Base-by-base conservation (phyloP, 2,329 filamentous ascomycete genomes). In the Septoria petroselini region DNA sequence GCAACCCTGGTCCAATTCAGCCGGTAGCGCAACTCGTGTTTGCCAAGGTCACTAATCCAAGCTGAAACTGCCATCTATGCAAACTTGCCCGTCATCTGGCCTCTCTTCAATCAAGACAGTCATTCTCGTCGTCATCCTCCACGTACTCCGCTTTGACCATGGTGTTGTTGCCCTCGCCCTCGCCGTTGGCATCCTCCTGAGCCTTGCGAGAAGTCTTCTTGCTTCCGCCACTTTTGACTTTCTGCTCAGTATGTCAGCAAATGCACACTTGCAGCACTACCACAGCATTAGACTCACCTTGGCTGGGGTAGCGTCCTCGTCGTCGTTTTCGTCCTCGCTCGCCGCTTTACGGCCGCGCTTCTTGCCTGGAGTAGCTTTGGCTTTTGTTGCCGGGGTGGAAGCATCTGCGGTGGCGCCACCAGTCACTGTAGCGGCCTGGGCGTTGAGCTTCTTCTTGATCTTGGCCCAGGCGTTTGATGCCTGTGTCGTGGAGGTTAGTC, bases 361-460 rank as follows among this genome's bases (percentile, higher is more conserved):
- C 41, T 56, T 53, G 21, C 14, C 34, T 17, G 55, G 43, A 7
- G 58, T 50, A n/a, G 54, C 25, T 50, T 59, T 60, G 11, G 47
- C 44, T 41, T 60, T 55, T 18, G 54, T 44, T n/a, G 43, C 53
- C 3, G 42, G 15, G 25, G 44, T n/a, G 1, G 31, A 37, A 2
- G 41, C 39, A 23, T 14, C 47, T n/a, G 25, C 48, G 30, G 35
- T 12, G 1, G 21, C 40, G 31, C 39, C 35, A 25, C 43, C 41
- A 15, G 34, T 23, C 8, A 19, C 52, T 19, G 43, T 51, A 18
- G 19, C 50, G 7, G 41, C 54, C 18, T 50, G 48, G 9, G 57
- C 49, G 11, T 49, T 48, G 33, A 69, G 52, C 52, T 69, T 69
- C 59, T 63, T 66, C 56, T 62, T 65, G 57, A 69, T 63, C 2